Conservation (phyloP, 495 filamentous ascomycete genomes). For the Neurospora discreta region DNA sequence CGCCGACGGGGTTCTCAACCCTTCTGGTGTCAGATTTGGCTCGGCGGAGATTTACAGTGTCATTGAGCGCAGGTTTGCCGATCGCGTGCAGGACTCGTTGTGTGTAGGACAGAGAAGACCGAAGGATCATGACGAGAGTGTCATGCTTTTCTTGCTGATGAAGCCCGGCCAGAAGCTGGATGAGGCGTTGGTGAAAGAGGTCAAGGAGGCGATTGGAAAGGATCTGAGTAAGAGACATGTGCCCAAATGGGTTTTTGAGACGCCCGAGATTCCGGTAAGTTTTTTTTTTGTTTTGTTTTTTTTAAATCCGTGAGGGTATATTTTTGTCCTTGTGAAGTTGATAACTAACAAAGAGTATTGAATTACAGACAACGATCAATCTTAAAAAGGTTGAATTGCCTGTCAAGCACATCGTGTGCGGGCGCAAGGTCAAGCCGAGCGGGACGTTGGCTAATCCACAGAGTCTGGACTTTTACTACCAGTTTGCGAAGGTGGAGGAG, state of each 20-base stretch:
- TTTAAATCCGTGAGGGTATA: background rate
- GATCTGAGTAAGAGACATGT: slow-evolving; percentile 64
- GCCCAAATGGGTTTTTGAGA: slow-evolving; percentile 69
- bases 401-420: slow-evolving; percentile 75
- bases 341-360: background rate
- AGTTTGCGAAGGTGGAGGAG: slow-evolving; percentile 68
- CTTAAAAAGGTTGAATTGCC: slow-evolving; percentile 78
- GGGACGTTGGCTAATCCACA: slow-evolving; percentile 68
- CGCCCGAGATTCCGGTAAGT: slow-evolving; percentile 67
- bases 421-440: slow-evolving; percentile 60
- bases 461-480: slow-evolving; percentile 67
- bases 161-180: slow-evolving; percentile 46
- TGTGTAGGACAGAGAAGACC: slow-evolving; percentile 66
- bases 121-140: slow-evolving; percentile 58
- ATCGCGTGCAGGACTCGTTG: slow-evolving; percentile 52
- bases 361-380: slow-evolving; percentile 61
- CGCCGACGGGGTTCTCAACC: slow-evolving; percentile 86
- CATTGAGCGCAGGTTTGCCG: slow-evolving; percentile 53
- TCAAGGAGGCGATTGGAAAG: slow-evolving; percentile 50
- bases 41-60: slow-evolving; percentile 72
- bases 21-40: slow-evolving; percentile 76
- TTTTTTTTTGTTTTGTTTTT: slow-evolving; percentile 8
- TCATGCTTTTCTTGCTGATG: slow-evolving; percentile 69
- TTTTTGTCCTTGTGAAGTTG: background rate
- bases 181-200: slow-evolving; percentile 40